Evolutionary conservation across 2,329 filamentous ascomycete species (phyloP).

Genomic region (Trichoderma sp.): DNA sequence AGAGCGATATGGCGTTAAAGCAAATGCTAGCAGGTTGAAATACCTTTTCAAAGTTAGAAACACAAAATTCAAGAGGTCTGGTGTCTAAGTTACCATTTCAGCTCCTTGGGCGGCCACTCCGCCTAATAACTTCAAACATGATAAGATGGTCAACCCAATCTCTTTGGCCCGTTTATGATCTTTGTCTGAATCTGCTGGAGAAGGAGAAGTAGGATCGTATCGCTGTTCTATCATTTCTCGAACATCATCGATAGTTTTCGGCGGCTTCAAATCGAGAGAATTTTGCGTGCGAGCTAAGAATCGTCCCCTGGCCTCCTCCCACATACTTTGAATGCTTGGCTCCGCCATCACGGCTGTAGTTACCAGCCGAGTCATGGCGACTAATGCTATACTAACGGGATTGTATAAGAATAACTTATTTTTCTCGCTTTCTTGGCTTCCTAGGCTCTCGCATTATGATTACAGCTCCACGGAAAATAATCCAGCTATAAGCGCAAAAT

Average conservation of each 20-base stretch:
- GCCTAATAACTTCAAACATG: constrained; percentile 1
- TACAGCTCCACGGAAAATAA: too few species aligned
- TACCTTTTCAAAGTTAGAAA: neutral
- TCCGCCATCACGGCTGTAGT: neutral
- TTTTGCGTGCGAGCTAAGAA: constrained; percentile 1
- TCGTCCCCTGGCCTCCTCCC: neutral
- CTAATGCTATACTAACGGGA: neutral
- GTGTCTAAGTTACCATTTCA: neutral
- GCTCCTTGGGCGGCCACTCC: neutral
- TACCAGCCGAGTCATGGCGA: neutral
- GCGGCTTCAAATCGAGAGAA: neutral
- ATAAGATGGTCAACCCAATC: neutral
- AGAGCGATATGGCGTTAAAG: neutral
- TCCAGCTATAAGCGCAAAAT: neutral
- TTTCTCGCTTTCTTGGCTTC: neutral
- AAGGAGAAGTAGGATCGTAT: neutral
- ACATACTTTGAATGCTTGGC: constrained; percentile 4
- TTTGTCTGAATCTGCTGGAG: neutral
- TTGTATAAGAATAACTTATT: neutral
- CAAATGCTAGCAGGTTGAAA: neutral
- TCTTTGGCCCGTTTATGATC: neutral
- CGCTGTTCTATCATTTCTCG: neutral
- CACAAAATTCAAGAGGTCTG: neutral
- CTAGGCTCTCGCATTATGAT: too few species aligned
- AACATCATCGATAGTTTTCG: neutral